Percentiles rank a stretch among this genome's conserved stretches.
phyloP scores from a whole-genome alignment of 192 early-diverging fungal genomes.

The Linnemannia elongata region DNA sequence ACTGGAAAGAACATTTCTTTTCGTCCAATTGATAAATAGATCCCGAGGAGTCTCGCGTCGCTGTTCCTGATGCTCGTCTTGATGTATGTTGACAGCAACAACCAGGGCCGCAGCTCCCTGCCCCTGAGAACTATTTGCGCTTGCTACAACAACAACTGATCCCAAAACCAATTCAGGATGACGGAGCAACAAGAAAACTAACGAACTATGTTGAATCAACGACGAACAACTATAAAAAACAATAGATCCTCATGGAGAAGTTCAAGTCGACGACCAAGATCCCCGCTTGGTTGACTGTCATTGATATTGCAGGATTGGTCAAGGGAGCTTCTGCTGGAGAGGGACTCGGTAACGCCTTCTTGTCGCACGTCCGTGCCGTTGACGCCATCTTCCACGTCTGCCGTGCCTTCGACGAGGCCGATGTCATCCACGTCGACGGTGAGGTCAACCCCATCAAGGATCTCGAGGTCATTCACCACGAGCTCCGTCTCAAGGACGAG shows the following conservation, averaged over 20 bases:
- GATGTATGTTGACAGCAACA: slow-evolving; percentile 76
- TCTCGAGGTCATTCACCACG: slow-evolving; percentile 95
- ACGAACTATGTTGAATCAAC: background rate
- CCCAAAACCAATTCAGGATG: background rate
- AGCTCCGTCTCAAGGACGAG: slow-evolving; percentile 94
- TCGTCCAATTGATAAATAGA: slow-evolving; percentile 64
- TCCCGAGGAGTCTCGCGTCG: slow-evolving; percentile 91
- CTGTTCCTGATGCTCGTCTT: slow-evolving; percentile 92
- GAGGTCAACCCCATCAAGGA: slow-evolving; percentile 93
- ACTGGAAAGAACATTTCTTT: background rate
- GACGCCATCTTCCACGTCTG: slow-evolving; percentile 90
- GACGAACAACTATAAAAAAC: background rate
- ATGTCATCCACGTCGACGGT: slow-evolving; percentile 94
- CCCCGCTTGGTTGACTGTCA: slow-evolving; percentile 90
- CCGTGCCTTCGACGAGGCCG: slow-evolving; percentile 92
- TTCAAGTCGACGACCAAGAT: slow-evolving; percentile 77
- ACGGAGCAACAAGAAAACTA: background rate
- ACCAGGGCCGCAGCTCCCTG: background rate
- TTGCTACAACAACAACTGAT: background rate
- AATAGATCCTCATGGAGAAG: slow-evolving; percentile 46
- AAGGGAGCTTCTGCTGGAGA: slow-evolving; percentile 86
- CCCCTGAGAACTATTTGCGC: background rate
- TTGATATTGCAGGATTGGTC: slow-evolving; percentile 99
- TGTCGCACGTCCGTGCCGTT: slow-evolving; percentile 91
- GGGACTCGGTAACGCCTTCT: slow-evolving; percentile 94